phyloP scores from a whole-genome alignment of 441 rosid genomes.

The Populus hybrid region DNA sequence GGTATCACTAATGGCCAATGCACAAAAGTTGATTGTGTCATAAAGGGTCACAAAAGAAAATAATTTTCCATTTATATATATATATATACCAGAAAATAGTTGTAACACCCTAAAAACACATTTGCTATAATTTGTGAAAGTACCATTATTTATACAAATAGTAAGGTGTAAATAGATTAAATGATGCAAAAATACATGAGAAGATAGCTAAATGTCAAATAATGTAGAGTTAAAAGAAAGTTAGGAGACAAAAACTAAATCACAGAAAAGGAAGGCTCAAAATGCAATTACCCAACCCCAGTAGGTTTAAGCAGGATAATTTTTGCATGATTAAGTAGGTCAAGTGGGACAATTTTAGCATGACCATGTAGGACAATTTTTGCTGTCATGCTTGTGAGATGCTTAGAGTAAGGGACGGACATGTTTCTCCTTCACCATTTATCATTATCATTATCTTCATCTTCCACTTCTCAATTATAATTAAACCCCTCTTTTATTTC shows the following conservation, averaged over 20 bases:
- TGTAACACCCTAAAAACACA: slow-evolving; percentile 37
- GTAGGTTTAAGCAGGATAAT: no score
- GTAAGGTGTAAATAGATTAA: not conserved
- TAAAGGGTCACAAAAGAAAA: not conserved
- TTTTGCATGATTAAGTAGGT: not conserved
- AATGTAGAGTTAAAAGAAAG: not conserved
- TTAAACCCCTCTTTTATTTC: not conserved
- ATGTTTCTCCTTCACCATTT: not conserved
- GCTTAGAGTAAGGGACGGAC: not conserved
- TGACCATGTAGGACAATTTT: not conserved
- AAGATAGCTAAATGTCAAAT: not conserved
- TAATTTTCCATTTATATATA: no score
- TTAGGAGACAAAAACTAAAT: not conserved
- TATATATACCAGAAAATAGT: slow-evolving; percentile 11
- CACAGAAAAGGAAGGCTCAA: no score
- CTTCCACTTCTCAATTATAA: not conserved
- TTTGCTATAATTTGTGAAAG: not conserved
- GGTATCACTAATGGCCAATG: not conserved
- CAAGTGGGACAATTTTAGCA: not conserved
- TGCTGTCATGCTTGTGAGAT: not conserved
- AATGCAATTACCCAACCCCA: not conserved
- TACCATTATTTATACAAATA: not conserved
- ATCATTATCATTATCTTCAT: not conserved
- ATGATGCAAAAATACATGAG: not conserved
- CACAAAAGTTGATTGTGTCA: not conserved